Base-by-base conservation (phyloP, 2,329 filamentous ascomycete genomes). In the Fusarium palustre region DNA sequence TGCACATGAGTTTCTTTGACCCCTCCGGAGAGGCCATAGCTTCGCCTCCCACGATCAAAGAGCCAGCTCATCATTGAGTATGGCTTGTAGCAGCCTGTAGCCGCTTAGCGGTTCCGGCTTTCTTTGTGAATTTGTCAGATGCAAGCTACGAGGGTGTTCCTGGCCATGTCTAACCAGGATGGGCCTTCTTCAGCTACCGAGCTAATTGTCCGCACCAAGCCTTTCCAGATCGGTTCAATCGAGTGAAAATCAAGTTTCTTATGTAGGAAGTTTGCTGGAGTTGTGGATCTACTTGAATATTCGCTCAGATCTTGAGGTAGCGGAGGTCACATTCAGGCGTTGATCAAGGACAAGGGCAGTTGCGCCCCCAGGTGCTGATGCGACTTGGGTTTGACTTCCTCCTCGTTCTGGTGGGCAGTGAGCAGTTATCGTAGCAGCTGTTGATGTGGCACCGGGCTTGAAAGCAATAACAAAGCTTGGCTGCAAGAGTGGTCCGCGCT, bases 161-260 rank as follows among this genome's bases (percentile, higher is more conserved):
- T 61, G 55, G 66, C 11, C 33, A 33, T 41, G 22, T 25, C 39
- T 34, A 53, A 64, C 71, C 43, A 57, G 71, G 71, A 66, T 74
- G 46, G 54, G 41, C 60, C 62, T 63, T 65, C 48, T 50, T 50
- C 48, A 43, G 66, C 36, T 38, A 54, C 38, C 42, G 52, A 60
- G 45, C 59, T 58, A 65, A 62, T 43, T 64, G 58, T 66, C 63
- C 59, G 63, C 69, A 64, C 71, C 68, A 70, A 70, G 68, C 64
- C 55, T 50, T 61, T 56, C 54, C 58, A 45, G 13, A 60, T 60
- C 42, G 39, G 38, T 18, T 49, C 54, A 43, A 46, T 25, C 34
- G 47, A 52, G 43, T 45, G 61, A 50, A 63, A 67, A 72, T 64
- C 70, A 73, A 69, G 70, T 65, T 71, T 73, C 65, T 69, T 47